Percentiles rank a stretch among this genome's conserved stretches.
Evolutionary conservation across 176 grass and related monocot genomes (phyloP).

Genomic region (maize (Zea mays)): Zm-B73-REFERENCE-NAM-5.0 NC_050099.1:246975501-246976000

Average conservation of each 20-base stretch:
- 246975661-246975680: neutral
- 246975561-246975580: neutral
- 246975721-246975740: neutral
- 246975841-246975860: slow-evolving; percentile 76
- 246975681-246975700: slow-evolving; percentile 1
- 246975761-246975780: neutral
- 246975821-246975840: slow-evolving; percentile 24
- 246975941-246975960: slow-evolving; percentile 36
- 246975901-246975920: slow-evolving; percentile 77
- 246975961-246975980: slow-evolving; percentile 64
- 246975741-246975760: slow-evolving; percentile 46
- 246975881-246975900: slow-evolving; percentile 49
- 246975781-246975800: slow-evolving; percentile 14
- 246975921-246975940: slow-evolving; percentile 60
- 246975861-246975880: slow-evolving; percentile 91
- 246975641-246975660: neutral
- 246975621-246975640: neutral
- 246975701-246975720: neutral
- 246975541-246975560: neutral
- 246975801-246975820: neutral
- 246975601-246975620: neutral
- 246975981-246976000: slow-evolving; percentile 78
- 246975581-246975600: neutral
- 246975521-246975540: neutral
- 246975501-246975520: too few relatives aligned